Evolutionary conservation across 2,329 filamentous ascomycete species (phyloP).

Genomic region (Trichothecium roseum): DNA sequence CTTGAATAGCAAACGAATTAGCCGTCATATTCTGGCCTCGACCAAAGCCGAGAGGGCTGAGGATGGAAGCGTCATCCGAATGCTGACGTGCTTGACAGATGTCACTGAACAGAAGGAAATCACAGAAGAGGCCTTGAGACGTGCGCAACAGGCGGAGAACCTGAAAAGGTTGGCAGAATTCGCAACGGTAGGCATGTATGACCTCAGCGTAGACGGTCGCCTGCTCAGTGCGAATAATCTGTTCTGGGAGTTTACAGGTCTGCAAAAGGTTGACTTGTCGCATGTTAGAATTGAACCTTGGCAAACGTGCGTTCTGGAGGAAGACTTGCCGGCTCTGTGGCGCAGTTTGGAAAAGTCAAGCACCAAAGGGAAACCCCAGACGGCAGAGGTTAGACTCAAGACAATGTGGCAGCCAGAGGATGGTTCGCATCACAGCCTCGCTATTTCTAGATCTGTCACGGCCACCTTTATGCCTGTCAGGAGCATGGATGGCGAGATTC

Average conservation of each 20-base stretch:
- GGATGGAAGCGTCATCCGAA: slow-evolving; percentile 31
- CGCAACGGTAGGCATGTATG: slow-evolving; percentile 44
- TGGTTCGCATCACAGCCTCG: slow-evolving; percentile 28
- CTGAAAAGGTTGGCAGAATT: slow-evolving; percentile 43
- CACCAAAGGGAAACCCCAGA: slow-evolving; percentile 30
- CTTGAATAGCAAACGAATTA: slow-evolving; percentile 17
- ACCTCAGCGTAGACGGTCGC: slow-evolving; percentile 38
- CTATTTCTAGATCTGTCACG: slow-evolving; percentile 36
- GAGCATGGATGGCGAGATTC: slow-evolving; percentile 32
- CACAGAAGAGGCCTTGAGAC: slow-evolving; percentile 35
- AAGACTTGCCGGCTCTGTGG: slow-evolving; percentile 30
- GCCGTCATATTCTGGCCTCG: slow-evolving; percentile 33
- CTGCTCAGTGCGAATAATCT: slow-evolving; percentile 40
- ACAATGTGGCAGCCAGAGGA: slow-evolving; percentile 35
- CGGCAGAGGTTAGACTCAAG: slow-evolving; percentile 37
- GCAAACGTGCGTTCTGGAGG: slow-evolving; percentile 31
- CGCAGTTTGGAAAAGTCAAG: slow-evolving; percentile 28
- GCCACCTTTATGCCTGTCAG: slow-evolving; percentile 40
- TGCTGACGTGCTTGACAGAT: slow-evolving; percentile 40
- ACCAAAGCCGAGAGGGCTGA: slow-evolving; percentile 33
- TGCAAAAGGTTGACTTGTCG: slow-evolving; percentile 30
- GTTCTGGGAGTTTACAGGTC: slow-evolving; percentile 41
- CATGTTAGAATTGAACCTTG: slow-evolving; percentile 30
- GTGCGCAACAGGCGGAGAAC: slow-evolving; percentile 41
- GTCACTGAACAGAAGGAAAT: slow-evolving; percentile 39